Evolutionary conservation across 2,329 filamentous ascomycete species (phyloP).

Genomic region (Coleophoma eucalyptorum): DNA sequence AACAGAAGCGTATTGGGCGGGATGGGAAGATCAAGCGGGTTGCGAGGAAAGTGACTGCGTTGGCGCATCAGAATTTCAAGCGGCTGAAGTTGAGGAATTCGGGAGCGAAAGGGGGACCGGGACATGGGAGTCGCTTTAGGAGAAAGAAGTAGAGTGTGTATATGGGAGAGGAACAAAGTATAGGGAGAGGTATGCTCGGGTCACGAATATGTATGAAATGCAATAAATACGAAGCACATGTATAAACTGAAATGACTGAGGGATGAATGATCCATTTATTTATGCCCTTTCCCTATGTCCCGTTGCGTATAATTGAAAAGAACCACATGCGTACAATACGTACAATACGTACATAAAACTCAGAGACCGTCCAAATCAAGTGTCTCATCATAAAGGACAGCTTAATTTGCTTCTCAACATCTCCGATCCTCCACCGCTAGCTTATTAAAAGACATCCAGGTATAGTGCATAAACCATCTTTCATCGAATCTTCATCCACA

Average conservation of each 20-base stretch:
- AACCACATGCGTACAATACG: no score
- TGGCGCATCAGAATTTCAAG: constrained; percentile 65
- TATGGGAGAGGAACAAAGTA: no score
- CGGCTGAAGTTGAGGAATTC: constrained; percentile 59
- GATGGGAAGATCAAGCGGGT: constrained; percentile 45
- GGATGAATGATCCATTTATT: not conserved
- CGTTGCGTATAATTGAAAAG: no score
- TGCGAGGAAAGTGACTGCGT: constrained; percentile 57
- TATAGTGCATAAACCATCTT: not conserved
- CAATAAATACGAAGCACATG: no score
- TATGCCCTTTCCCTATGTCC: no score
- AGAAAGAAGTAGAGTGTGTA: constrained; percentile 34
- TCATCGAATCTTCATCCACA: not conserved
- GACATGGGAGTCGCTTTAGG: constrained; percentile 54
- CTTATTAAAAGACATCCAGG: not conserved
- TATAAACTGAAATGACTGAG: no score
- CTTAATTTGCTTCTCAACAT: not conserved
- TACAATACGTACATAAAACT: no score
- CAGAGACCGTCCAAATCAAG: not conserved
- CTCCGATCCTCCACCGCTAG: not conserved
- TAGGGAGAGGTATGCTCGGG: no score
- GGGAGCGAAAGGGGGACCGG: constrained; percentile 58
- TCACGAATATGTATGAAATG: no score
- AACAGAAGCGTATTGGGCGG: constrained; percentile 18
- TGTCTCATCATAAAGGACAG: not conserved